Evolutionary conservation across 352 stramenopile species (phyloP).

Genomic region (Albugo candida): DNA sequence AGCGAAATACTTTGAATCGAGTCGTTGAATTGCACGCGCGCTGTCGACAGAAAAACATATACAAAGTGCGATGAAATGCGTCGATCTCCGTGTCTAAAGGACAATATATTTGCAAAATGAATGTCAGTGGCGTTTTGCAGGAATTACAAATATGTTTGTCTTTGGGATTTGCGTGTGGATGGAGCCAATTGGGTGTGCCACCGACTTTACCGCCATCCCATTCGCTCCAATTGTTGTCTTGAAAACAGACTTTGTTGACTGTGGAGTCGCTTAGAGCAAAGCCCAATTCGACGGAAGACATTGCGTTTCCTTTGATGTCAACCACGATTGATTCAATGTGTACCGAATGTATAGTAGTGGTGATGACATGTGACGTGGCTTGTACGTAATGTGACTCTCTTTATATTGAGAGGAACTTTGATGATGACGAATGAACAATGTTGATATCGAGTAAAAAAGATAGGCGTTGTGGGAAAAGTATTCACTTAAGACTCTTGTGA

Average conservation of each 20-base stretch:
- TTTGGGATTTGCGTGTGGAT: conserved; percentile 26
- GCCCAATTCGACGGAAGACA: conserved; percentile 2
- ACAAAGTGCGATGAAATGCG: conserved; percentile 87
- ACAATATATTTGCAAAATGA: conserved; percentile 86
- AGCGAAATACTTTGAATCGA: conserved; percentile 54
- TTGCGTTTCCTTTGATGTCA: too few relatives aligned
- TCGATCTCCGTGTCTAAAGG: conserved; percentile 68
- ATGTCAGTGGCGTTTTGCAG: conserved; percentile 34
- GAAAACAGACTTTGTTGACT: background rate
- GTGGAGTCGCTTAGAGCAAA: background rate
- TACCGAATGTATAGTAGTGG: too few relatives aligned
- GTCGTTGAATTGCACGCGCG: conserved; percentile 22
- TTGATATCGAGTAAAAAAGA: too few relatives aligned
- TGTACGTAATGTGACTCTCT: too few relatives aligned
- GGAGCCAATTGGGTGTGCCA: conserved; percentile 76
- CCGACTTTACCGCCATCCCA: conserved; percentile 89
- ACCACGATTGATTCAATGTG: too few relatives aligned
- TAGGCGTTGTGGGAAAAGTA: too few relatives aligned
- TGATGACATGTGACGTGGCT: too few relatives aligned
- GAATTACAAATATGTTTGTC: conserved; percentile 25
- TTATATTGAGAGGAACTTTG: too few relatives aligned
- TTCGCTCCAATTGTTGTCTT: conserved; percentile 46
- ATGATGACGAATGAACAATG: too few relatives aligned
- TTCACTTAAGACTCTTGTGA: too few relatives aligned
- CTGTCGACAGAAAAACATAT: conserved; percentile 82